Evolutionary conservation across 2,329 filamentous ascomycete genomes (phyloP).

Genomic region (Phialophora tarda): DNA sequence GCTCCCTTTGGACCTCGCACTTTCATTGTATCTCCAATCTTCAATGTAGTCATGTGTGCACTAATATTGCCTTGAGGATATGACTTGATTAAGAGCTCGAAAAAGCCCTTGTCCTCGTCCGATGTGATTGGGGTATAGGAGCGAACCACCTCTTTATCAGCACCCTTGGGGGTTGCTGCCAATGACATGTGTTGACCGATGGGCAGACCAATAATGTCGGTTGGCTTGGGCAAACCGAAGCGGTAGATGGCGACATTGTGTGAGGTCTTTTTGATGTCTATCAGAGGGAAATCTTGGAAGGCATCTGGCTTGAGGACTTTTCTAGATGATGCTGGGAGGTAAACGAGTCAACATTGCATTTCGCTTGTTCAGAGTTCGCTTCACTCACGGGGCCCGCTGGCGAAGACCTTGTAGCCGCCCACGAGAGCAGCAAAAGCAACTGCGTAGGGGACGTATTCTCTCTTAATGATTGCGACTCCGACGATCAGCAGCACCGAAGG

Average conservation of each 20-base stretch:
- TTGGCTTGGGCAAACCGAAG: constrained; percentile 79
- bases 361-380: not conserved
- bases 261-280: constrained; percentile 92
- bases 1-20: constrained; percentile 95
- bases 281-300: constrained; percentile 91
- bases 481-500: constrained; percentile 79
- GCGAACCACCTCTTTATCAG: constrained; percentile 80
- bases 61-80: constrained; percentile 98
- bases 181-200: constrained; percentile 99
- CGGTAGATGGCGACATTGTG: constrained; percentile 99
- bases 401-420: constrained; percentile 73
- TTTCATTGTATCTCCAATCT: constrained; percentile 84
- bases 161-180: constrained; percentile 77
- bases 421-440: constrained; percentile 69
- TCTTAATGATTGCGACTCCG: constrained; percentile 78
- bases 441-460: constrained; percentile 75
- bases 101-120: constrained; percentile 86
- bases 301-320: constrained; percentile 84
- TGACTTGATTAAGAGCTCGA: constrained; percentile 97
- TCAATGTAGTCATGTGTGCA: constrained; percentile 82
- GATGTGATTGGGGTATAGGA: constrained; percentile 92
- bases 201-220: constrained; percentile 87
- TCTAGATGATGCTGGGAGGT: constrained; percentile 65
- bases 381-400: constrained; percentile 59
- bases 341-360: constrained; percentile 2